These are phyloP conservation scores for Pyrenochaeta sp. DNA, from an alignment of 2,329 filamentous ascomycete genomes.

Conservation along the genomic window DNA sequence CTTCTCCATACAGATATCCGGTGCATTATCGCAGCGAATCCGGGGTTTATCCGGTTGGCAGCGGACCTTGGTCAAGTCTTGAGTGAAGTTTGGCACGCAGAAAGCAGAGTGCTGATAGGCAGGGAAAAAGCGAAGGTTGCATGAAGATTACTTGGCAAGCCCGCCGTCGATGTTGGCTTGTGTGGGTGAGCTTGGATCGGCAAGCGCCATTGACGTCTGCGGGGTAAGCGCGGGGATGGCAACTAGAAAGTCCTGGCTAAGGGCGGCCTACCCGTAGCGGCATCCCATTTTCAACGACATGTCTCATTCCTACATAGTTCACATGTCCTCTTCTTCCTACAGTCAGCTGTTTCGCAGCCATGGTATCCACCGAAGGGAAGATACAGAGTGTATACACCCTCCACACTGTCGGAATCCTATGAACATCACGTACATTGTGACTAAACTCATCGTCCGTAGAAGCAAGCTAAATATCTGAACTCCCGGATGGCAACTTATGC, in stretches of 20 bases:
- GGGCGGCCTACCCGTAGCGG: background rate
- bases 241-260: background rate
- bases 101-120: constrained; percentile 14
- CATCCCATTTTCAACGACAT: background rate
- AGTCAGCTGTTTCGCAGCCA: too few relatives aligned
- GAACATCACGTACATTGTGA: too few relatives aligned
- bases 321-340: too few relatives aligned
- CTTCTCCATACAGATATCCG: constrained; percentile 22
- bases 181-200: constrained; percentile 12
- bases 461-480: too few relatives aligned
- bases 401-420: too few relatives aligned
- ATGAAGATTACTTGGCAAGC: constrained; percentile 18
- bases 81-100: constrained; percentile 21
- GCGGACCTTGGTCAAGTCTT: constrained; percentile 26
- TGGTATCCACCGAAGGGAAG: too few relatives aligned
- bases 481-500: too few relatives aligned
- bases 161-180: constrained; percentile 5
- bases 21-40: constrained; percentile 23
- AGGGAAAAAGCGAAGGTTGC: constrained; percentile 9
- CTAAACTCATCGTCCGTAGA: too few relatives aligned
- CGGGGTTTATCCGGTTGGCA: constrained; percentile 28
- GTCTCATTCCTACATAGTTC: too few relatives aligned
- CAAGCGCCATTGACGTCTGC: constrained; percentile 15
- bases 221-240: constrained; percentile 17
- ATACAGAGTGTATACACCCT: too few relatives aligned